phyloP scores from a whole-genome alignment of 257 asterid species.

The Primulina huaijiensis region DNA sequence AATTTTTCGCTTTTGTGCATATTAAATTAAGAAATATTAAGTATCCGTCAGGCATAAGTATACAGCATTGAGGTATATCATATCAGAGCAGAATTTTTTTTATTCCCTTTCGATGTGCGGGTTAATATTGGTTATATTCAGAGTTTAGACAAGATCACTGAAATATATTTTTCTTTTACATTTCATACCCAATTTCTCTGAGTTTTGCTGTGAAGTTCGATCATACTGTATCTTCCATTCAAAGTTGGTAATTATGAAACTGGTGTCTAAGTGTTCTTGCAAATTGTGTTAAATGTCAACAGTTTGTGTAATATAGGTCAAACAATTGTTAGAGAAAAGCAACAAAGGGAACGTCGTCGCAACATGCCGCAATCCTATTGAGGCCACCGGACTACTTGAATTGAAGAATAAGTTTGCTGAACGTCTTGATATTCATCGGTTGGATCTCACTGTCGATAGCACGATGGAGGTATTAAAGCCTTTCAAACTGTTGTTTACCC shows the following conservation, averaged over 20 bases:
- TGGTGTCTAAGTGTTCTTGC: neutral
- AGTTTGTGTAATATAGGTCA: conserved; percentile 48
- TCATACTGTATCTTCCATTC: neutral
- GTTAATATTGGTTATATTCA: too few species aligned
- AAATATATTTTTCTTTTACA: too few species aligned
- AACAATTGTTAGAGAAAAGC: conserved; percentile 70
- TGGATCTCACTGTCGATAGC: conserved; percentile 79
- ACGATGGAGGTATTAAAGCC: conserved; percentile 63
- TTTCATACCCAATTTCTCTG: neutral
- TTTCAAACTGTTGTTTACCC: neutral
- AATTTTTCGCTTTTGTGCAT: neutral
- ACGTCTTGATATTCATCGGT: conserved; percentile 68
- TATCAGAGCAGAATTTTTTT: too few species aligned
- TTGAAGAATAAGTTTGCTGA: conserved; percentile 62
- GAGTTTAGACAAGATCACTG: neutral
- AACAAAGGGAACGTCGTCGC: conserved; percentile 65
- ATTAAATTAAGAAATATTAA: conserved; percentile 1
- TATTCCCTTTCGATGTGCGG: neutral
- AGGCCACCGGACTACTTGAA: conserved; percentile 59
- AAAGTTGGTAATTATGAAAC: conserved; percentile 11
- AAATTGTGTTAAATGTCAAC: conserved; percentile 14
- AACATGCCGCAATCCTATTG: conserved; percentile 82
- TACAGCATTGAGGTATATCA: too few species aligned
- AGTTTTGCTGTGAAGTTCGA: neutral
- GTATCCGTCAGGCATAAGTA: neutral